Conservation (phyloP, 192 early-diverging fungal species). For the Backusella parvicylindrica region DNA sequence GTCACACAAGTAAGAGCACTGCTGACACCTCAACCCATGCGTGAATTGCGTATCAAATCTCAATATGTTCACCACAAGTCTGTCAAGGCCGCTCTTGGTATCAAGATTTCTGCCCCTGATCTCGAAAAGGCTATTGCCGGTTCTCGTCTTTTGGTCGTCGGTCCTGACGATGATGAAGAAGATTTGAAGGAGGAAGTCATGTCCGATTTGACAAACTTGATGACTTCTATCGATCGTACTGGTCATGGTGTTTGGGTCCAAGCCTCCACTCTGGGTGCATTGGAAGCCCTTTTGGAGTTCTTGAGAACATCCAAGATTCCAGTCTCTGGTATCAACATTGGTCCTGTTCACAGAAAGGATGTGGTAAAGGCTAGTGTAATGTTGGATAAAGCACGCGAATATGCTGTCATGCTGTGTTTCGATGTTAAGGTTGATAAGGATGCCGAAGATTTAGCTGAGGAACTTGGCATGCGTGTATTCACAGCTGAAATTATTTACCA, state of each 20-base stretch:
- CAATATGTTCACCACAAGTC: conserved; percentile 94
- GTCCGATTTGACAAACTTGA: conserved; percentile 77
- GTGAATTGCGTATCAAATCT: conserved; percentile 96
- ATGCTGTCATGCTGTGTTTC: conserved; percentile 78
- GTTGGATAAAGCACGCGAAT: conserved; percentile 87
- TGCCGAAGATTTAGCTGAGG: conserved; percentile 86
- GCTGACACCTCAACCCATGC: conserved; percentile 98
- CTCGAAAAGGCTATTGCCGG: conserved; percentile 97
- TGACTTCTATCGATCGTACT: conserved; percentile 76
- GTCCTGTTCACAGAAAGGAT: conserved; percentile 97
- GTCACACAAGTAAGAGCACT: conserved; percentile 90
- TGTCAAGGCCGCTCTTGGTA: conserved; percentile 94
- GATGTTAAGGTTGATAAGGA: conserved; percentile 91
- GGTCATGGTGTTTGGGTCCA: conserved; percentile 96
- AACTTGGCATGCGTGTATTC: conserved; percentile 89
- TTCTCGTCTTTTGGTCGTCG: conserved; percentile 88
- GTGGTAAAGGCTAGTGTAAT: conserved; percentile 87
- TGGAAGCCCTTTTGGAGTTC: conserved; percentile 96
- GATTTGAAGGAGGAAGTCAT: conserved; percentile 94
- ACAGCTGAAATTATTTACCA: conserved; percentile 99
- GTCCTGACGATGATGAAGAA: conserved; percentile 95
- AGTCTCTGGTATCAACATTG: conserved; percentile 94
- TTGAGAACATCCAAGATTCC: conserved; percentile 89
- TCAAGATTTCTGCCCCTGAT: conserved; percentile 93
- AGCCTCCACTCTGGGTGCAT: conserved; percentile 95